Evolutionary conservation across 129 eudicot genomes (phyloP).

Genomic region (Flaveria brownii): DNA sequence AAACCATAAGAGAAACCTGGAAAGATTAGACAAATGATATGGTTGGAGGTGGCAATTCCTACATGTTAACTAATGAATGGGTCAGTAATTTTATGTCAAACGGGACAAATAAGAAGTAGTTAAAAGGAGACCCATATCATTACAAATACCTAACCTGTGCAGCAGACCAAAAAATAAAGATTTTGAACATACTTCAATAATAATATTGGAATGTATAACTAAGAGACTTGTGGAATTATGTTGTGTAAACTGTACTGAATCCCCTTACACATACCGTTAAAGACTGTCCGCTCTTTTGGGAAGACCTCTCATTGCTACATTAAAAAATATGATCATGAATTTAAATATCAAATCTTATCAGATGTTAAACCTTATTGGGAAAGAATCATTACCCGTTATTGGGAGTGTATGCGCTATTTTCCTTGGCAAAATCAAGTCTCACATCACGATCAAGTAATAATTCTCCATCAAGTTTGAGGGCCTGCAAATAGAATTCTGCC

Average conservation of each 20-base stretch:
- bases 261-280: conserved; percentile 67
- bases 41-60: not conserved
- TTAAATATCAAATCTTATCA: not conserved
- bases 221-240: not conserved
- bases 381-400: conserved; percentile 42
- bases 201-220: not conserved
- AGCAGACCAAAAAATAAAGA: not conserved
- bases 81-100: conserved; percentile 1
- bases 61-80: conserved; percentile 1
- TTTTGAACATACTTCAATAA: not conserved
- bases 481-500: conserved; percentile 37
- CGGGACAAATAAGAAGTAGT: not conserved
- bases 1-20: conserved; percentile 42
- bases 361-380: not conserved
- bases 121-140: not conserved
- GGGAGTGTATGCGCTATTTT: conserved; percentile 69
- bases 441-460: conserved; percentile 51
- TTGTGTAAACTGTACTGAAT: conserved; percentile 35
- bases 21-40: conserved; percentile 22
- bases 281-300: conserved; percentile 45
- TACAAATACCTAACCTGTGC: conserved; percentile 47
- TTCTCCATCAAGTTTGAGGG: conserved; percentile 52
- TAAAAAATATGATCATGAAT: not conserved
- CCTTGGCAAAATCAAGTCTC: conserved; percentile 63
- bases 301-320: conserved; percentile 44